Evolutionary conservation across 495 filamentous ascomycete species (phyloP).

Genomic region (Aspergillus cavernicola): DNA sequence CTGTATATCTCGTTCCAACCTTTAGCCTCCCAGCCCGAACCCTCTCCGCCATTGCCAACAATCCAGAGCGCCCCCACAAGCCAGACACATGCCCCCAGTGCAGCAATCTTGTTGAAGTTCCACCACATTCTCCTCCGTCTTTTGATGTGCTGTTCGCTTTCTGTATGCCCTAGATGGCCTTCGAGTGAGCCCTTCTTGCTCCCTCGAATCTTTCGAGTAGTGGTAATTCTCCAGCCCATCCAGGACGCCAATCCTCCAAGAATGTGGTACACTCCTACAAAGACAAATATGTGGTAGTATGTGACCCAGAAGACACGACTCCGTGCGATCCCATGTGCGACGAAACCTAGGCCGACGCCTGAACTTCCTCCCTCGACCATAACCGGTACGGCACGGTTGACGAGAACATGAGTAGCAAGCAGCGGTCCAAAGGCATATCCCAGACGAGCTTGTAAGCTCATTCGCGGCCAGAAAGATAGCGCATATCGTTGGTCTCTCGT

Average conservation of each 20-base stretch:
- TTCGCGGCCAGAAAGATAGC: conserved; percentile 57
- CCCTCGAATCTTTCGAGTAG: conserved; percentile 29
- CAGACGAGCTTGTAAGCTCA: conserved; percentile 61
- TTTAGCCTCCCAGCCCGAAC: conserved; percentile 72
- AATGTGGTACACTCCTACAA: conserved; percentile 70
- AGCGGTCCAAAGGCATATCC: conserved; percentile 65
- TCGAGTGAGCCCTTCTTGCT: conserved; percentile 36
- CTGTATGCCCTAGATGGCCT: conserved; percentile 34
- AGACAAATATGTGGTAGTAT: conserved; percentile 65
- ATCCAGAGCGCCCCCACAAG: conserved; percentile 75
- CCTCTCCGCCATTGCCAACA: conserved; percentile 66
- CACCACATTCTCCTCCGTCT: conserved; percentile 61
- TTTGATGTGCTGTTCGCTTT: conserved; percentile 37
- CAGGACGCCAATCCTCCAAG: conserved; percentile 79
- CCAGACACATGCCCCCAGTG: conserved; percentile 62
- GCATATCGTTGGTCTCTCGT: conserved; percentile 32
- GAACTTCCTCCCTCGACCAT: conserved; percentile 77
- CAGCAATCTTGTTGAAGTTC: conserved; percentile 60
- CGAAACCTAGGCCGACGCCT: conserved; percentile 73
- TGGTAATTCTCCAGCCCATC: conserved; percentile 53
- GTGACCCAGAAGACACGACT: conserved; percentile 60
- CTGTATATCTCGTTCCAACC: conserved; percentile 70
- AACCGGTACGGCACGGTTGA: conserved; percentile 69
- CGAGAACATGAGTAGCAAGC: conserved; percentile 62
- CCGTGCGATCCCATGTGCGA: conserved; percentile 79